phyloP scores from a whole-genome alignment of 139 green algal species.

The Micractinium sp. region DNA sequence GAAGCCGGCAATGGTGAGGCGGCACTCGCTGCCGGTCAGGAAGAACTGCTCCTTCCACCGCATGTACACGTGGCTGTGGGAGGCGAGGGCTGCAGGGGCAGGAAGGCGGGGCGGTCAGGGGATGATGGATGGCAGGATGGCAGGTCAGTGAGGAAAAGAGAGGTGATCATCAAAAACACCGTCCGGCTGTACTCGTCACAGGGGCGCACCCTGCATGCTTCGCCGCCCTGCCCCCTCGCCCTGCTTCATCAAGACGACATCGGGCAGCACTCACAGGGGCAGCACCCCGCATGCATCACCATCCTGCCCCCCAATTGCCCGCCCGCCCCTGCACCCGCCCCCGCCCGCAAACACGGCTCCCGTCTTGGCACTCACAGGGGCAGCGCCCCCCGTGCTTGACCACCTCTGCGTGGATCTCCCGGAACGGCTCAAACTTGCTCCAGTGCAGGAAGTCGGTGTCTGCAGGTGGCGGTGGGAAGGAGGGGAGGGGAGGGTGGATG shows the following conservation, averaged over 20 bases:
- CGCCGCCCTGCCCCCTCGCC: no score
- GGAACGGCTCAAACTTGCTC: not conserved
- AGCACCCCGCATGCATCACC: no score
- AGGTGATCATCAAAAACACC: not conserved
- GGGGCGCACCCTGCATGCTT: no score
- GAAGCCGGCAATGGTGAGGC: conserved; percentile 82
- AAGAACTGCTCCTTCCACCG: conserved; percentile 88
- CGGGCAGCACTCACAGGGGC: not conserved
- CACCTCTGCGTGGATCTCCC: conserved; percentile 28
- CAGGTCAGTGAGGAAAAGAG: no score
- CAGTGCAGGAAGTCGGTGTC: conserved; percentile 30
- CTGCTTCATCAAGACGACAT: not conserved
- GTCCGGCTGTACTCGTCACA: not conserved
- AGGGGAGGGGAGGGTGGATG: not conserved
- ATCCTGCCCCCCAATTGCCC: no score
- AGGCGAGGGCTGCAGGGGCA: conserved; percentile 37
- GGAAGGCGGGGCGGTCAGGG: no score
- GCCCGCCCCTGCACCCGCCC: no score
- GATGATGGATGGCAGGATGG: no score
- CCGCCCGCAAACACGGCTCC: no score
- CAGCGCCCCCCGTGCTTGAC: conserved; percentile 50
- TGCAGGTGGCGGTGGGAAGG: not conserved
- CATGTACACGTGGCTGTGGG: conserved; percentile 70
- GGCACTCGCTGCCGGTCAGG: conserved; percentile 60
- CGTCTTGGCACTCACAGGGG: conserved; percentile 15